phyloP scores from a whole-genome alignment of 805 yeast genomes.

The Starmerella geochares region DNA sequence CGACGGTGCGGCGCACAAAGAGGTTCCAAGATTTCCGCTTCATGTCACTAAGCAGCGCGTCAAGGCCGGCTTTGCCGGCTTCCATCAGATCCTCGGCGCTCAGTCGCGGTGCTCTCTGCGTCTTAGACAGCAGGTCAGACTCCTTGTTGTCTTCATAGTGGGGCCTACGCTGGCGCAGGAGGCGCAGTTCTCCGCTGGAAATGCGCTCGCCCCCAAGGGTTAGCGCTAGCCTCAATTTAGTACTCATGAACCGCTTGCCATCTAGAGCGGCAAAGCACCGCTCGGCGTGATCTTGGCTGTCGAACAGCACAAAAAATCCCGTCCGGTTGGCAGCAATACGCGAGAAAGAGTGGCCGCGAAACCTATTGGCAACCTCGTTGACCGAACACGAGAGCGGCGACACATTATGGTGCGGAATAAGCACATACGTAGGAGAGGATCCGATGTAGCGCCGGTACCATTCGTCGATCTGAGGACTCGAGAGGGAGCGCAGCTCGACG shows the following conservation, averaged over 20 bases:
- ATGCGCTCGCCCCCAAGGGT: conserved; percentile 10
- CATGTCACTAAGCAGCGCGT: conserved; percentile 4
- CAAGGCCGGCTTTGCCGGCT: background rate
- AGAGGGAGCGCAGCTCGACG: conserved; percentile 9
- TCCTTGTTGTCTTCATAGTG: background rate
- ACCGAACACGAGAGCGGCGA: background rate
- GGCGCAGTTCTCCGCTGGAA: background rate
- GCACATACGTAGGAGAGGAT: conserved; percentile 8
- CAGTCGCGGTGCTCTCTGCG: background rate
- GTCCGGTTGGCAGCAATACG: conserved; percentile 10
- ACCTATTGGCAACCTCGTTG: conserved; percentile 1
- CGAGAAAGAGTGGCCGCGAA: background rate
- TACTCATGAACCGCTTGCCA: background rate
- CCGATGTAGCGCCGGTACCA: conserved; percentile 15
- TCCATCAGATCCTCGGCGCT: background rate
- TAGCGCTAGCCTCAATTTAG: background rate
- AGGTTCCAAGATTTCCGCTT: background rate
- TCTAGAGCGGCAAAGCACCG: conserved; percentile 1
- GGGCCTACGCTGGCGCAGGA: background rate
- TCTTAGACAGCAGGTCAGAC: background rate
- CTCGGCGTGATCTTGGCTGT: background rate
- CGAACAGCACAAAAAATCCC: conserved; percentile 13
- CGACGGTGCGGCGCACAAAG: conserved; percentile 5
- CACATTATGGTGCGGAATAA: conserved; percentile 5
- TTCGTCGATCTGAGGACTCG: background rate